These are phyloP conservation scores for Aspergillus mulundensis DNA, from an alignment of 495 filamentous ascomycete species.

Conservation along the genomic window DNA sequence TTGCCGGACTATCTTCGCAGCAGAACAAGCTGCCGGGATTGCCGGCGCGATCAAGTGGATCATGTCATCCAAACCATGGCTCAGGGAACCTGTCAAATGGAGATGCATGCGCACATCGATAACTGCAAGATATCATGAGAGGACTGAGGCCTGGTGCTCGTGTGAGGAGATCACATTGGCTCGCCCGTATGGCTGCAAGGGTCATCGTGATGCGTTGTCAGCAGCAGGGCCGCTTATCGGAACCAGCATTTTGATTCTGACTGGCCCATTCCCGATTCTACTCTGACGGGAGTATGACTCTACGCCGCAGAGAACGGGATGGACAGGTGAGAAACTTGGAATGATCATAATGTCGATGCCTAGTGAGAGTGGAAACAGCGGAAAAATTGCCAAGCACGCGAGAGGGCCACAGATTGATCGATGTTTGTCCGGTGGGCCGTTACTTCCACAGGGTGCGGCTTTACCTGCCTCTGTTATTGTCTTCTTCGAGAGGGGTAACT, in stretches of 20 bases:
- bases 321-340: background rate
- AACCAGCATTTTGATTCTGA: slow-evolving; percentile 10
- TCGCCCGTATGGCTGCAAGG: slow-evolving; percentile 8
- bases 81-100: background rate
- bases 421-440: background rate
- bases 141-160: slow-evolving; percentile 11
- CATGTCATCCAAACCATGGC: slow-evolving; percentile 9
- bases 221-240: slow-evolving; percentile 9
- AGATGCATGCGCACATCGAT: slow-evolving; percentile 3
- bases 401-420: slow-evolving; percentile 16
- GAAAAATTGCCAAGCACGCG: slow-evolving; percentile 10
- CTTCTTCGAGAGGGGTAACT: slow-evolving; percentile 1
- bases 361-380: slow-evolving; percentile 8
- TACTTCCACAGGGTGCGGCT: background rate
- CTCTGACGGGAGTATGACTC: background rate
- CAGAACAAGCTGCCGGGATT: slow-evolving; percentile 10
- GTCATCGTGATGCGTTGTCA: slow-evolving; percentile 18
- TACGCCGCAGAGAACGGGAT: background rate
- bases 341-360: background rate
- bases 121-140: slow-evolving; percentile 16
- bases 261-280: slow-evolving; percentile 5
- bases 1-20: background rate
- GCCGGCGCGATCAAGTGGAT: slow-evolving; percentile 14
- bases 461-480: background rate
- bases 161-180: slow-evolving; percentile 8